A percentile compares a stretch with the other conserved stretches of the same genome.
Evolutionary conservation across 31 red algal genomes (phyloP).

Genomic region (Asparagopsis taxiformis): DNA sequence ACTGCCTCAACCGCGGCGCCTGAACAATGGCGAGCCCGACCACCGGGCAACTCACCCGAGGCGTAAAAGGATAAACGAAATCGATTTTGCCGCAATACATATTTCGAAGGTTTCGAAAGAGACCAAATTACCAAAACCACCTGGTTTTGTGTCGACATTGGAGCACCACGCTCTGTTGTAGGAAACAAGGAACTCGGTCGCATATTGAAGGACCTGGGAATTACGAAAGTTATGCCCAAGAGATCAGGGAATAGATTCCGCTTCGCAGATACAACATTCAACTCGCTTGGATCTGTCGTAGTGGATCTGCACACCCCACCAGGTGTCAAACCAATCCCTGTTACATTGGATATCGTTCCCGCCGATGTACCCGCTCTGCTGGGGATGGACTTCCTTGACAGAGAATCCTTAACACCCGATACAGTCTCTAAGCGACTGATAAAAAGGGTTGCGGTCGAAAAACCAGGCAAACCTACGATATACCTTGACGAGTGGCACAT

Average conservation of each 20-base stretch:
- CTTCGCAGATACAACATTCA: constrained; percentile 10
- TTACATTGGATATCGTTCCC: constrained; percentile 14
- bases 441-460: not conserved
- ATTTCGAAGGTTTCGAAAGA: too few species aligned
- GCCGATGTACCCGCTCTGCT: constrained; percentile 20
- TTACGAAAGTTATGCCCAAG: not conserved
- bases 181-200: constrained; percentile 17
- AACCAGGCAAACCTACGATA: not conserved
- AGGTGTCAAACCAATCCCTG: not conserved
- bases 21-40: too few species aligned
- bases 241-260: not conserved
- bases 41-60: too few species aligned
- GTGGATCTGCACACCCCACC: not conserved
- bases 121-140: too few species aligned
- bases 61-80: too few species aligned
- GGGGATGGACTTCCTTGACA: constrained; percentile 22
- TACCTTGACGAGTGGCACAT: constrained; percentile 23
- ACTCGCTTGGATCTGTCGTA: not conserved
- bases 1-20: too few species aligned
- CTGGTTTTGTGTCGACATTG: constrained; percentile 35
- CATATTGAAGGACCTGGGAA: not conserved
- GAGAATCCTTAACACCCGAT: constrained; percentile 4
- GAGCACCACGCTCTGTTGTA: constrained; percentile 30
- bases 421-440: constrained; percentile 13
- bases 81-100: too few species aligned